Evolutionary conservation across 1,284 basidiomycete genomes (phyloP).

Genomic region (Trichosporon asahii): DNA sequence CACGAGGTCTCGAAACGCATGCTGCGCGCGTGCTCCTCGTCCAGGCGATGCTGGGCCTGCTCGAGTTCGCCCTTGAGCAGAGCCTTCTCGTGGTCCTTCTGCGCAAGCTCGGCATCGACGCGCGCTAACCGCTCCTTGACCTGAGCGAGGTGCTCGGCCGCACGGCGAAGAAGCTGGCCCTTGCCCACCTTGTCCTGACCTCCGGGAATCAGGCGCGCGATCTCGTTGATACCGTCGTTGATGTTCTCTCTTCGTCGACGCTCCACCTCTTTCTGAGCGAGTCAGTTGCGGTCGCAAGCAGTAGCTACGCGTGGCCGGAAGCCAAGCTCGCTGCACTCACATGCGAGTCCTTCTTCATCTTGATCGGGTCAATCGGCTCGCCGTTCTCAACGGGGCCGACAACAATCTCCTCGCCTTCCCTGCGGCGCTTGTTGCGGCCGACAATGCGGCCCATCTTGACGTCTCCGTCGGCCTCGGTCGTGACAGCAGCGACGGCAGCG

Average conservation of each 20-base stretch:
- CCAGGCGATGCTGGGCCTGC: conserved; percentile 23
- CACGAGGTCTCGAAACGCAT: conserved; percentile 40
- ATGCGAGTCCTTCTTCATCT: conserved; percentile 47
- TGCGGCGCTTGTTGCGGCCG: conserved; percentile 24
- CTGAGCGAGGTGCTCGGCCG: conserved; percentile 36
- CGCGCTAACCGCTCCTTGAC: conserved; percentile 24
- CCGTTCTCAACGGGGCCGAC: conserved; percentile 30
- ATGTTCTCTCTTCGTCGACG: conserved; percentile 88
- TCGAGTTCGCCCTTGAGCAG: conserved; percentile 31
- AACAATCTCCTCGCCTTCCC: conserved; percentile 24
- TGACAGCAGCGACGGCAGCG: neutral
- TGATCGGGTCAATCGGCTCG: conserved; percentile 31
- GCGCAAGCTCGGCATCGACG: conserved; percentile 30
- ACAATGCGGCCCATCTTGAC: conserved; percentile 12
- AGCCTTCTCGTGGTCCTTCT: conserved; percentile 28
- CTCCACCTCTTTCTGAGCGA: conserved; percentile 89
- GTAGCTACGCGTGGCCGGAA: too few species aligned
- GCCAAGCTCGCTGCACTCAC: conserved; percentile 37
- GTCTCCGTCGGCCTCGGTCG: conserved; percentile 6
- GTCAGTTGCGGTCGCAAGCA: neutral
- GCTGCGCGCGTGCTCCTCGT: conserved; percentile 36
- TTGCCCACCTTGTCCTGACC: conserved; percentile 53
- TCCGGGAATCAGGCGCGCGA: conserved; percentile 81
- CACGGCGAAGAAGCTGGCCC: conserved; percentile 36
- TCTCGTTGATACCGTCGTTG: conserved; percentile 90